Conservation (phyloP, 2,329 filamentous ascomycete species). For the Aplosporella prunicola region DNA sequence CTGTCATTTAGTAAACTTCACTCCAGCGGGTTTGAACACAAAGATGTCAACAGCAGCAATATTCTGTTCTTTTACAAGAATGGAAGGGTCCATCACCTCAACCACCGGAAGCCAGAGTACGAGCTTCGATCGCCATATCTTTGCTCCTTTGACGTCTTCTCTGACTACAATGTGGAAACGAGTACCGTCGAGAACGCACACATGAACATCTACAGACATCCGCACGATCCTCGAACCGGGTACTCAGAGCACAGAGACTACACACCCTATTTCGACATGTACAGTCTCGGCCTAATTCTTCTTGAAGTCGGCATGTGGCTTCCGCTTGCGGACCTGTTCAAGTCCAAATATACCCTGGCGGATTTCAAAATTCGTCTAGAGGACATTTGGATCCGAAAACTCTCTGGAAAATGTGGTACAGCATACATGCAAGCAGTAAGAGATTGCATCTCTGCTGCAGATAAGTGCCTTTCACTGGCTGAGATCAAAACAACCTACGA, state of each 20-base stretch:
- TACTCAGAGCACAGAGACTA: slow-evolving; percentile 42
- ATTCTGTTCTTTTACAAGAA: slow-evolving; percentile 52
- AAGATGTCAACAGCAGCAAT: slow-evolving; percentile 58
- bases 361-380: slow-evolving; percentile 57
- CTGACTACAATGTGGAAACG: slow-evolving; percentile 42
- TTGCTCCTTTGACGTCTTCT: slow-evolving; percentile 68
- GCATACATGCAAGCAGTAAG: slow-evolving; percentile 68
- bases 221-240: slow-evolving; percentile 36
- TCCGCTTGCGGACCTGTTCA: slow-evolving; percentile 49
- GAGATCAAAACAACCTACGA: slow-evolving; percentile 26
- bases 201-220: slow-evolving; percentile 54
- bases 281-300: slow-evolving; percentile 63
- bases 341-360: slow-evolving; percentile 49
- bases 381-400: slow-evolving; percentile 52
- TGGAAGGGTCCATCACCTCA: slow-evolving; percentile 30
- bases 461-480: slow-evolving; percentile 29
- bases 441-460: slow-evolving; percentile 61
- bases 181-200: not conserved
- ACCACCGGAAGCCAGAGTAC: slow-evolving; percentile 20
- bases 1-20: slow-evolving; percentile 68
- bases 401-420: slow-evolving; percentile 60
- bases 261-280: slow-evolving; percentile 48
- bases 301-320: slow-evolving; percentile 70
- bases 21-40: slow-evolving; percentile 57
- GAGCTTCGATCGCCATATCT: slow-evolving; percentile 61